phyloP scores from a whole-genome alignment of 2,329 filamentous ascomycete species.

The Seiridium cupressi region DNA sequence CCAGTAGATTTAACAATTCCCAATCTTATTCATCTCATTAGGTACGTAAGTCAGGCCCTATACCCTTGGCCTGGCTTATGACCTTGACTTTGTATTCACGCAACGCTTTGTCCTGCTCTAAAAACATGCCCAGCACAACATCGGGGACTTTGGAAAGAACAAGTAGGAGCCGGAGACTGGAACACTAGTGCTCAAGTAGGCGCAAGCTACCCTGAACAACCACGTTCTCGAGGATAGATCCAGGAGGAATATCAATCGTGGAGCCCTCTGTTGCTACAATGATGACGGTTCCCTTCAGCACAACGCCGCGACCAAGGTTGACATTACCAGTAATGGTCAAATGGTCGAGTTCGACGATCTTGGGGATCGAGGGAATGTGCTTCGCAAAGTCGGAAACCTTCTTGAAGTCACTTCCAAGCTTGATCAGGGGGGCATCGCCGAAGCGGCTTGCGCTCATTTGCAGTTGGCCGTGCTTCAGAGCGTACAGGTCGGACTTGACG shows the following conservation, averaged over 20 bases:
- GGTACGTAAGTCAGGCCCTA: neutral
- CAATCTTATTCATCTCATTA: conserved; percentile 6
- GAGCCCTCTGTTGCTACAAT: conserved; percentile 97
- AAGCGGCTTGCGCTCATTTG: conserved; percentile 96
- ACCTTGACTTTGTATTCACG: conserved; percentile 4
- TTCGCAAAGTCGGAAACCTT: conserved; percentile 98
- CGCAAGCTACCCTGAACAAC: conserved; percentile 96
- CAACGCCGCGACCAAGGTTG: conserved; percentile 93
- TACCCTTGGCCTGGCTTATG: neutral
- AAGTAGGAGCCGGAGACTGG: neutral
- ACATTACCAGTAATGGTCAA: conserved; percentile 97
- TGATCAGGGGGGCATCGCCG: conserved; percentile 95
- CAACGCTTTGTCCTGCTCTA: conserved; percentile 4
- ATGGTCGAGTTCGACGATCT: conserved; percentile 89
- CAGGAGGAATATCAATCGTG: conserved; percentile 96
- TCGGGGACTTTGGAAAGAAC: neutral
- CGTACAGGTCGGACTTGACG: conserved; percentile 99
- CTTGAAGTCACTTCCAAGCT: conserved; percentile 99
- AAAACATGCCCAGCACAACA: neutral
- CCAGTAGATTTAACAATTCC: too few relatives aligned
- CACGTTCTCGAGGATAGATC: conserved; percentile 96
- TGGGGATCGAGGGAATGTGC: conserved; percentile 82
- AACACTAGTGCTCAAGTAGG: conserved; percentile 61
- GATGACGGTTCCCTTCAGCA: conserved; percentile 96
- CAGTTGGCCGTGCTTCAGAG: conserved; percentile 95